phyloP scores from a whole-genome alignment of 257 asterid genomes.

The Cinchona pubescens region DNA sequence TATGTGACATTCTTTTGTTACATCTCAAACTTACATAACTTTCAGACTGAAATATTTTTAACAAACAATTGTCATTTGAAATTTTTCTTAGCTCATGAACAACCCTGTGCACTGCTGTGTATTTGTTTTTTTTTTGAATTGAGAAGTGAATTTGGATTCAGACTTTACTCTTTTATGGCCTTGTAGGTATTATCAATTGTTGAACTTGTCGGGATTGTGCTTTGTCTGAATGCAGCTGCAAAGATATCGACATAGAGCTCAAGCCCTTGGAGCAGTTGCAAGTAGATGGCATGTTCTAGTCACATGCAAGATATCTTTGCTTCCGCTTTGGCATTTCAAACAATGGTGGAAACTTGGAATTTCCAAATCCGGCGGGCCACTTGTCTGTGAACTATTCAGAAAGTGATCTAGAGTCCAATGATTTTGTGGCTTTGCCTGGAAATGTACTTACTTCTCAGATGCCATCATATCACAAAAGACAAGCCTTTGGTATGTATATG shows the following conservation, averaged over 20 bases:
- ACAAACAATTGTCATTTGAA: not conserved
- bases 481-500: slow-evolving; percentile 70
- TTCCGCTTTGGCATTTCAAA: slow-evolving; percentile 36
- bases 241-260: slow-evolving; percentile 90
- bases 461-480: slow-evolving; percentile 76
- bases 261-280: slow-evolving; percentile 71
- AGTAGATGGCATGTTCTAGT: slow-evolving; percentile 85
- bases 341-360: slow-evolving; percentile 41
- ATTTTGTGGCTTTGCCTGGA: slow-evolving; percentile 39
- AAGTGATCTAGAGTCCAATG: slow-evolving; percentile 70
- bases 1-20: not conserved
- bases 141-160: not conserved
- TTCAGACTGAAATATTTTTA: not conserved
- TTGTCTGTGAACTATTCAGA: slow-evolving; percentile 52
- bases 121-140: not conserved
- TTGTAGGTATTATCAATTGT: slow-evolving; percentile 64
- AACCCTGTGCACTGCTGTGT: not conserved
- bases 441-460: slow-evolving; percentile 39
- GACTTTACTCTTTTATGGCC: slow-evolving; percentile 10
- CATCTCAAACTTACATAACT: not conserved
- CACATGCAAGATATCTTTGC: slow-evolving; percentile 52
- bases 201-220: slow-evolving; percentile 67
- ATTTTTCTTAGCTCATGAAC: not conserved
- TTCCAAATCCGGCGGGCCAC: slow-evolving; percentile 24
- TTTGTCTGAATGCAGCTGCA: slow-evolving; percentile 74